These are phyloP conservation scores for Cadophora gregata DNA, from an alignment of 2,329 filamentous ascomycete genomes.

Conservation along the genomic window DNA sequence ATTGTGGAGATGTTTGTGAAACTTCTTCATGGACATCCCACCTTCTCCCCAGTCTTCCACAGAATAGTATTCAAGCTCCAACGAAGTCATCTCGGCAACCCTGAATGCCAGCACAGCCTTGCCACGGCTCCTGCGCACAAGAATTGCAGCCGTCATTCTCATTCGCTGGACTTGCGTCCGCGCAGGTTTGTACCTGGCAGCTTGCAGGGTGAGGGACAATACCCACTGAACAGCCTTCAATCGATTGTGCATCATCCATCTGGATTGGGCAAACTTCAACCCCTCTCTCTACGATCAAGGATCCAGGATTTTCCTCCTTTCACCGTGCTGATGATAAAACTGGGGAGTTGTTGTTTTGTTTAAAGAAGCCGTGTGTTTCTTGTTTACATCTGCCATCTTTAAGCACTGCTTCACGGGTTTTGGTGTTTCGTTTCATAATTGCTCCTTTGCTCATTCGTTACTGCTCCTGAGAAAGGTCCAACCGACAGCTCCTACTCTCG, in stretches of 20 bases:
- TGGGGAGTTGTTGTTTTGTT: constrained; percentile 8
- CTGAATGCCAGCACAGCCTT: constrained; percentile 13
- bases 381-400: not conserved
- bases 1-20: constrained; percentile 1
- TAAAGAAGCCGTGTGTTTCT: not conserved
- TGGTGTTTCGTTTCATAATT: constrained; percentile 11
- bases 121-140: constrained; percentile 1
- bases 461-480: not conserved
- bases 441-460: not conserved
- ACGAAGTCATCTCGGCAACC: constrained; percentile 4
- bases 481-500: not conserved
- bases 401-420: not conserved
- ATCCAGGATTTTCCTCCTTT: not conserved
- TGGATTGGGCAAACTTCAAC: not conserved
- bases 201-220: not conserved
- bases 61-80: constrained; percentile 5
- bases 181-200: constrained; percentile 2
- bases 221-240: constrained; percentile 7
- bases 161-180: not conserved
- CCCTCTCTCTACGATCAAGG: constrained; percentile 7
- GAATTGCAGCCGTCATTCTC: not conserved
- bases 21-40: constrained; percentile 5
- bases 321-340: constrained; percentile 1
- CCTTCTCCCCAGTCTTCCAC: constrained; percentile 4
- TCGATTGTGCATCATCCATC: constrained; percentile 3